These are phyloP conservation scores for Rhodomyrtus tomentosa DNA, from an alignment of 345 rosid genomes.

Conservation along the genomic window DNA sequence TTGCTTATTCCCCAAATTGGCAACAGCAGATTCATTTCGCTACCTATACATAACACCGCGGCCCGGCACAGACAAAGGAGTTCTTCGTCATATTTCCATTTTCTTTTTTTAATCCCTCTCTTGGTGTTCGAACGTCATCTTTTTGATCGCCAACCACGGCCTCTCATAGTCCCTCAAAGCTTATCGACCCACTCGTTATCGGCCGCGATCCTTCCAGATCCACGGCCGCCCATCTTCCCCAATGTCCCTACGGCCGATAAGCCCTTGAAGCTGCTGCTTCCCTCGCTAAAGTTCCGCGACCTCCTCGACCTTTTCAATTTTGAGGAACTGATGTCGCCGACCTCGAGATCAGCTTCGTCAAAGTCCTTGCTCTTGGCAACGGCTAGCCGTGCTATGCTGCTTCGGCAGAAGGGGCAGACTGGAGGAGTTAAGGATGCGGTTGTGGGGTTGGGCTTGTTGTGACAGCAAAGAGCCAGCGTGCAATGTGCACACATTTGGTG, in stretches of 20 bases:
- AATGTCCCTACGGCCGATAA: slow-evolving; percentile 53
- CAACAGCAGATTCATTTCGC: neutral
- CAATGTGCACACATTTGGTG: slow-evolving; percentile 99
- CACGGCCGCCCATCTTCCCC: slow-evolving; percentile 55
- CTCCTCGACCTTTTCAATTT: slow-evolving; percentile 53
- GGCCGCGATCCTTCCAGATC: slow-evolving; percentile 63
- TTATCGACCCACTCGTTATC: slow-evolving; percentile 56
- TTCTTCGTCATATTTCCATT: neutral
- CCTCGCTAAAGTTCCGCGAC: slow-evolving; percentile 70
- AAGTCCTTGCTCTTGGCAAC: slow-evolving; percentile 46
- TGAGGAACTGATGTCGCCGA: slow-evolving; percentile 42
- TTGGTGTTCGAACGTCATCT: neutral
- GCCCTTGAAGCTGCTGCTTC: slow-evolving; percentile 93
- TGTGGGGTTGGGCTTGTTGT: slow-evolving; percentile 94
- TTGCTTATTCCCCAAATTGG: neutral
- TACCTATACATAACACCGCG: neutral
- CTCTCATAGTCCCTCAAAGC: slow-evolving; percentile 10
- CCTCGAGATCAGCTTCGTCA: slow-evolving; percentile 39
- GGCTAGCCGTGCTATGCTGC: slow-evolving; percentile 51
- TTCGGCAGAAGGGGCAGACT: slow-evolving; percentile 94
- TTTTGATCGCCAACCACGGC: neutral
- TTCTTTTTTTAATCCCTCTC: neutral
- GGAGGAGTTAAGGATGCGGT: slow-evolving; percentile 61
- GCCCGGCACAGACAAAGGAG: neutral
- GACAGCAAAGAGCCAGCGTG: slow-evolving; percentile 93